These are phyloP conservation scores for Trypanosoma platydactyli DNA, from an alignment of 208 protist genomes.

Conservation along the genomic window DNA sequence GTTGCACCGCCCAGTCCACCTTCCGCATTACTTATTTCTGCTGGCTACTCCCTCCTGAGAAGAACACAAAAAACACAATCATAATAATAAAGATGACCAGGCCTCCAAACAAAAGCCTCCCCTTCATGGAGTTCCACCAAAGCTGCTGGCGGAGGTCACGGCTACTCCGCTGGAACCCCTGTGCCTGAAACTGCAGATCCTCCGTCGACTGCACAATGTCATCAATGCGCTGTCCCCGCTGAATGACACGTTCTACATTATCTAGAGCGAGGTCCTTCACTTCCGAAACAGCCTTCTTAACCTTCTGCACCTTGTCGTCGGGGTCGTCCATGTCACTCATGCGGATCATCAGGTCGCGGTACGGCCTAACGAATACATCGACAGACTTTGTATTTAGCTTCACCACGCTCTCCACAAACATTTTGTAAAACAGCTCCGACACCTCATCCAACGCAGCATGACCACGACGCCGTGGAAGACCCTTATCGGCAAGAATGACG, in stretches of 20 bases:
- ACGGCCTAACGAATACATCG: constrained; percentile 71
- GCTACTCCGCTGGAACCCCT: constrained; percentile 85
- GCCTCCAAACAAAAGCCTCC: constrained; percentile 66
- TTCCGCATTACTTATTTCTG: constrained; percentile 7
- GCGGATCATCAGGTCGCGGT: constrained; percentile 60
- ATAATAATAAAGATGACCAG: constrained; percentile 65
- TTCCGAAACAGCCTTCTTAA: constrained; percentile 79
- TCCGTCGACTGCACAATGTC: constrained; percentile 89
- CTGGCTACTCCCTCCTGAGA: constrained; percentile 25
- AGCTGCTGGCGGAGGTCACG: constrained; percentile 82
- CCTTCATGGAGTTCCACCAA: constrained; percentile 88
- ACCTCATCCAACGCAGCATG: constrained; percentile 76
- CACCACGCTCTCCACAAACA: constrained; percentile 77
- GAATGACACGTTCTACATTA: constrained; percentile 83
- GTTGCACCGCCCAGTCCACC: constrained; percentile 1
- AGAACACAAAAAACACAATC: constrained; percentile 81
- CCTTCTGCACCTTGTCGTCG: constrained; percentile 69
- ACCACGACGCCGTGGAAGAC: constrained; percentile 47
- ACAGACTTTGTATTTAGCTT: constrained; percentile 61
- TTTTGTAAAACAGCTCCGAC: constrained; percentile 73
- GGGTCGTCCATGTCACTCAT: constrained; percentile 30
- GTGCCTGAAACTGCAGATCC: constrained; percentile 85
- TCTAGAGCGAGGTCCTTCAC: constrained; percentile 83
- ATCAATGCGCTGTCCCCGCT: constrained; percentile 82
- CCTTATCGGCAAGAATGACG: constrained; percentile 56